Conservation (phyloP, 2,329 filamentous ascomycete species). For the Hypoxylon sp. region DNA sequence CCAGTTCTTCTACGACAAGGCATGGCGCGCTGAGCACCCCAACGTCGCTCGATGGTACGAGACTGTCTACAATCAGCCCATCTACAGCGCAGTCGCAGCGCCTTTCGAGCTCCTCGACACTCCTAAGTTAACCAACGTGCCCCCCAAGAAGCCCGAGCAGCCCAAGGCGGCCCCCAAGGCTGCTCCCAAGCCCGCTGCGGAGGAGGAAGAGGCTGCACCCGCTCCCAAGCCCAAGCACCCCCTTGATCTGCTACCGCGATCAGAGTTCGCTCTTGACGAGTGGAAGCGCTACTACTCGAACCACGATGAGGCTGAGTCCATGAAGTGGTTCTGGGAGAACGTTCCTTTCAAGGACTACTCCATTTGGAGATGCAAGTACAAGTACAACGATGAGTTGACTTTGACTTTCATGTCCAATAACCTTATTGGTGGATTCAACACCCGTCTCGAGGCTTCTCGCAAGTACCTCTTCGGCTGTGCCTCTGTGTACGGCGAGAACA, state of each 20-base stretch:
- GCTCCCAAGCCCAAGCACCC: conserved; percentile 97
- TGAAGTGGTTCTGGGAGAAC: conserved; percentile 99
- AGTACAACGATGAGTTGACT: conserved; percentile 99
- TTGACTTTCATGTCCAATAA: conserved; percentile 99
- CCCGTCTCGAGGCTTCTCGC: conserved; percentile 95
- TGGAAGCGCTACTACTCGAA: conserved; percentile 99
- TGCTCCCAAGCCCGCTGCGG: conserved; percentile 65
- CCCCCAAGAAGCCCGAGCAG: conserved; percentile 84
- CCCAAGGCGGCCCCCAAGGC: conserved; percentile 64
- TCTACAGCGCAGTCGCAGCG: conserved; percentile 85
- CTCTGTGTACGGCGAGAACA: conserved; percentile 90
- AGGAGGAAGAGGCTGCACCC: conserved; percentile 65
- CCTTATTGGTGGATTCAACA: conserved; percentile 97
- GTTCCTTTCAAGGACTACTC: conserved; percentile 96
- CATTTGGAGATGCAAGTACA: conserved; percentile 94
- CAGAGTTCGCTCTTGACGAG: conserved; percentile 90
- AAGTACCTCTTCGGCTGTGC: conserved; percentile 96
- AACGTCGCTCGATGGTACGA: conserved; percentile 94
- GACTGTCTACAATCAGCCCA: conserved; percentile 92
- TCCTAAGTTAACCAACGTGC: conserved; percentile 77
- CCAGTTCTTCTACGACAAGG: conserved; percentile 93
- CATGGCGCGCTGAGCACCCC: conserved; percentile 86
- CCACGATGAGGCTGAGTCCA: conserved; percentile 85
- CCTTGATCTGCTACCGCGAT: conserved; percentile 84
- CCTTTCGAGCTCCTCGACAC: conserved; percentile 86